Evolutionary conservation across 1,284 basidiomycete species (phyloP).

Genomic region (Cystobasidium pallidum): DNA sequence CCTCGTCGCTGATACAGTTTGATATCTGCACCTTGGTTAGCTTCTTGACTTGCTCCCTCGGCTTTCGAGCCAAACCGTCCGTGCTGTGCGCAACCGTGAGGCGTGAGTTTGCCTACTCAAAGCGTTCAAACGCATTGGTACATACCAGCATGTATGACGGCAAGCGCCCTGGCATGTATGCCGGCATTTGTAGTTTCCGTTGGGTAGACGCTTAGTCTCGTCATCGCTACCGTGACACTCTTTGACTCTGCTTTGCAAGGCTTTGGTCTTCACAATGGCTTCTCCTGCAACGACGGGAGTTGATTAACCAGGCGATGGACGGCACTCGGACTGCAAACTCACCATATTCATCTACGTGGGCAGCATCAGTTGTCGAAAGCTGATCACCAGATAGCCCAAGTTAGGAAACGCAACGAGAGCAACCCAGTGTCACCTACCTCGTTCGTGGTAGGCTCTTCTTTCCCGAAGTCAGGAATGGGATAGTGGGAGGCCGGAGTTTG

Average conservation of each 20-base stretch:
- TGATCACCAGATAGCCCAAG: background rate
- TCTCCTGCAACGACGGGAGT: conserved; percentile 1
- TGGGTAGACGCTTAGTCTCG: conserved; percentile 35
- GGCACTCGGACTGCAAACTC: no score
- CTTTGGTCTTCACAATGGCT: conserved; percentile 9
- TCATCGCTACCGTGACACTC: background rate
- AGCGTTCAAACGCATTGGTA: background rate
- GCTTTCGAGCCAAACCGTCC: conserved; percentile 6
- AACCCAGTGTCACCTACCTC: background rate
- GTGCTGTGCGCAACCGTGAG: background rate
- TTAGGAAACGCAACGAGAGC: no score
- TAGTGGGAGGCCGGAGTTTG: conserved; percentile 2
- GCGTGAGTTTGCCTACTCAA: background rate
- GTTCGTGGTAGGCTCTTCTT: background rate
- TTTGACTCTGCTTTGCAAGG: background rate
- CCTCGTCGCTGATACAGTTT: background rate
- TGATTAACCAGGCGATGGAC: background rate
- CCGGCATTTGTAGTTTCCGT: conserved; percentile 51
- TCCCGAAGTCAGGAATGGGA: conserved; percentile 8
- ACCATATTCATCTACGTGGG: conserved; percentile 12
- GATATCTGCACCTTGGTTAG: background rate
- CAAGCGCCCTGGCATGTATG: conserved; percentile 50
- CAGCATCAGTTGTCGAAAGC: background rate
- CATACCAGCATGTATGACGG: conserved; percentile 54
- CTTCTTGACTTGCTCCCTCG: conserved; percentile 13